Evolutionary conservation across 2,329 filamentous ascomycete species (phyloP).

Genomic region (Alternaria burnsii): DNA sequence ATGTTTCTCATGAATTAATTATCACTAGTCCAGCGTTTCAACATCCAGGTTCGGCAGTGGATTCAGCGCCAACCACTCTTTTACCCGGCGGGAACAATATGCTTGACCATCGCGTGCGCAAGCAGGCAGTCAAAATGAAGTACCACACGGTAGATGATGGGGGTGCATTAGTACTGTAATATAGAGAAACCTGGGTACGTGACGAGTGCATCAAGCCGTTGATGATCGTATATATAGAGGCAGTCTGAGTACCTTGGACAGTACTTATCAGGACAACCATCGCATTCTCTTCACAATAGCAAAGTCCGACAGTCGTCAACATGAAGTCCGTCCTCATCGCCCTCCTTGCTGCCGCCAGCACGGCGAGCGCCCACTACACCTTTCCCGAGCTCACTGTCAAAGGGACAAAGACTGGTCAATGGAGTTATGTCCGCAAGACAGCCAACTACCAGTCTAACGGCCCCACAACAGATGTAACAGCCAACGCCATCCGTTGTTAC

Average conservation of each 20-base stretch:
- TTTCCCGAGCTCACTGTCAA: slow-evolving; percentile 42
- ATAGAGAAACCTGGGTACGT: not conserved
- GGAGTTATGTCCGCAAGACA: slow-evolving; percentile 49
- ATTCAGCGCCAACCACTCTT: slow-evolving; percentile 8
- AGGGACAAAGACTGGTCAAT: slow-evolving; percentile 32
- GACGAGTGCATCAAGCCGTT: not conserved
- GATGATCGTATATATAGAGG: slow-evolving; percentile 17
- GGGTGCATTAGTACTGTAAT: slow-evolving; percentile 10
- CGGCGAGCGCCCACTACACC: slow-evolving; percentile 44
- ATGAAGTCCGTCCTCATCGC: slow-evolving; percentile 43
- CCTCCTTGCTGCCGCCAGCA: slow-evolving; percentile 32
- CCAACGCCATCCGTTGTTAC: slow-evolving; percentile 47
- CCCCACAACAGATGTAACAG: slow-evolving; percentile 37
- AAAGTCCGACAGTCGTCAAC: slow-evolving; percentile 2
- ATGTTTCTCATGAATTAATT: slow-evolving; percentile 26
- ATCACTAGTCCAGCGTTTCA: slow-evolving; percentile 20
- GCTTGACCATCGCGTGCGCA: not conserved
- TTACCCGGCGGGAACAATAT: slow-evolving; percentile 32
- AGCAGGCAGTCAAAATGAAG: slow-evolving; percentile 11
- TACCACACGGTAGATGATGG: slow-evolving; percentile 10
- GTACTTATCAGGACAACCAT: not conserved
- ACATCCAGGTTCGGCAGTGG: slow-evolving; percentile 15
- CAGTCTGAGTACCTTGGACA: not conserved
- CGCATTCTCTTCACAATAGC: slow-evolving; percentile 1
- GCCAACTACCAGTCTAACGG: slow-evolving; percentile 49